Percentiles rank a stretch among this genome's conserved stretches.
Evolutionary conservation across 2,329 filamentous ascomycete species (phyloP).

Genomic region (Epichloe sibirici): DNA sequence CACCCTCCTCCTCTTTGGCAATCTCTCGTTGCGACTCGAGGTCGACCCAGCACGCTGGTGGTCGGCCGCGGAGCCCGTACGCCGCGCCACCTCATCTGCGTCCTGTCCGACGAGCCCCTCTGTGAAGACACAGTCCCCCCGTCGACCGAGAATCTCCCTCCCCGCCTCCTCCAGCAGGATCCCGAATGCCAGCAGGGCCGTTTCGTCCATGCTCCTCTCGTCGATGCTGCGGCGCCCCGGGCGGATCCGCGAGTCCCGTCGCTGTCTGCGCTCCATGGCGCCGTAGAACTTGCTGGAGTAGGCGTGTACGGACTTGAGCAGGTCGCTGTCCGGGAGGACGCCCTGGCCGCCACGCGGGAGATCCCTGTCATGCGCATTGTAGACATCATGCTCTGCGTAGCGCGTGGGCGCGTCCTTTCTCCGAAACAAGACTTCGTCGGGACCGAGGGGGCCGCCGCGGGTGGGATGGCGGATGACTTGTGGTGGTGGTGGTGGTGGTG

Average conservation of each 20-base stretch:
- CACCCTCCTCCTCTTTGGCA: conserved; percentile 22
- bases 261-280: conserved; percentile 18
- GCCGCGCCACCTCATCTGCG: conserved; percentile 8
- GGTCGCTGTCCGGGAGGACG: conserved; percentile 52
- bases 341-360: conserved; percentile 32
- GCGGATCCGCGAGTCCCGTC: conserved; percentile 1
- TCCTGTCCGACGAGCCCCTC: conserved; percentile 30
- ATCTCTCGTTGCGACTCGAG: conserved; percentile 9
- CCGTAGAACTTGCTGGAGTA: conserved; percentile 59
- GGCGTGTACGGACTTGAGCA: conserved; percentile 55
- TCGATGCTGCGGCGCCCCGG: conserved; percentile 25
- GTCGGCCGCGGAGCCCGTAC: conserved; percentile 10
- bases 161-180: conserved; percentile 63
- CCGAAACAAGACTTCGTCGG: conserved; percentile 61
- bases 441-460: conserved; percentile 32
- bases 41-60: conserved; percentile 12
- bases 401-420: conserved; percentile 50
- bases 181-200: conserved; percentile 62
- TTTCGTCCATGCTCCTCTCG: conserved; percentile 62
- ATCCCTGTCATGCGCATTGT: conserved; percentile 50
- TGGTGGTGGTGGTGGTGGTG: background rate
- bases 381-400: conserved; percentile 60
- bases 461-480: conserved; percentile 15
- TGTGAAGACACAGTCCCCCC: conserved; percentile 60
- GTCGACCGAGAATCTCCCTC: conserved; percentile 46